phyloP scores from a whole-genome alignment of 2,329 filamentous ascomycete genomes.

The Aspergillus pseudoterreus region DNA sequence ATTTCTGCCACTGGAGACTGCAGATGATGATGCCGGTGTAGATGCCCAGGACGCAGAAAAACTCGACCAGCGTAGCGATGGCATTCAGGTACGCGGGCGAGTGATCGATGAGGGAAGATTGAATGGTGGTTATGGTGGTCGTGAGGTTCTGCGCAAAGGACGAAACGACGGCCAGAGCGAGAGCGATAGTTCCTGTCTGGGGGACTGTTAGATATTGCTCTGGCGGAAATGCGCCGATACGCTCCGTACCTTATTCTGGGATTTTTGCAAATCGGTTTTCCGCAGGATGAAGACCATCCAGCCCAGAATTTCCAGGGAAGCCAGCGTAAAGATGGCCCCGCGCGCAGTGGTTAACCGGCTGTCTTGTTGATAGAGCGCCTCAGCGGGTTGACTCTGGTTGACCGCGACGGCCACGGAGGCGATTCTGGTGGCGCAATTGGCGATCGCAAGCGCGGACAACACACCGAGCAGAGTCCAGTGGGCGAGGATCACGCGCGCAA shows the following conservation, averaged over 20 bases:
- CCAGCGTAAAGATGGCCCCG: conserved; percentile 15
- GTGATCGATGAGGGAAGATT: conserved; percentile 6
- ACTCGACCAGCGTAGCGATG: conserved; percentile 8
- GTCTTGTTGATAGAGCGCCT: not conserved
- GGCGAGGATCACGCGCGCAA: not conserved
- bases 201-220: too few species aligned
- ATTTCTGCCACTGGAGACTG: conserved; percentile 16
- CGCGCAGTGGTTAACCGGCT: conserved; percentile 8
- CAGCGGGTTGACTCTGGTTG: not conserved
- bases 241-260: not conserved
- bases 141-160: not conserved
- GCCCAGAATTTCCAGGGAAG: conserved; percentile 19
- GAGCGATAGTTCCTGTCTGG: not conserved
- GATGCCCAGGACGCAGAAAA: conserved; percentile 18
- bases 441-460: conserved; percentile 10
- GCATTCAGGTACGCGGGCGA: conserved; percentile 11
- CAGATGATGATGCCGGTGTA: conserved; percentile 18
- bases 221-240: not conserved
- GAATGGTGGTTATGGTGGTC: not conserved
- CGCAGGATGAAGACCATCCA: conserved; percentile 16
- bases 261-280: not conserved
- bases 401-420: conserved; percentile 3
- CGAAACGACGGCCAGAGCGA: not conserved
- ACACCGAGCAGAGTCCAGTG: conserved; percentile 1
- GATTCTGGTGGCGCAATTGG: conserved; percentile 14